A percentile compares a stretch with the other conserved stretches of the same genome.
Evolutionary conservation across 169 alveolate species (phyloP).

Genomic region (Eimeria necatrix): DNA sequence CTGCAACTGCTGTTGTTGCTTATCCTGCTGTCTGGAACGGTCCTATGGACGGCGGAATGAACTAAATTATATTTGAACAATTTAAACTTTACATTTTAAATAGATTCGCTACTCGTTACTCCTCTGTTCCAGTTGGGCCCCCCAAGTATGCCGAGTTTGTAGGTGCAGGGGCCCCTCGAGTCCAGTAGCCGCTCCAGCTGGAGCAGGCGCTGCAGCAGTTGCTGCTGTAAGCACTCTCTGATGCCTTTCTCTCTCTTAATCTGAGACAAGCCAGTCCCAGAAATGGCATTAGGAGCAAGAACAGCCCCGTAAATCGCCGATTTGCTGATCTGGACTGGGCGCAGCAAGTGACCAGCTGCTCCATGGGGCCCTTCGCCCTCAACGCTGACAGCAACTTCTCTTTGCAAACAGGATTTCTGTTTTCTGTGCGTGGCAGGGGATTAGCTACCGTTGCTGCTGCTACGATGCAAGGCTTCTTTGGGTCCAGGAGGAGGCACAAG

Average conservation of each 20-base stretch:
- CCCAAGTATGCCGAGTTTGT: background rate
- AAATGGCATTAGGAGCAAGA: background rate
- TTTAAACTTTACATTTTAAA: background rate
- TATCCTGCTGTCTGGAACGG: background rate
- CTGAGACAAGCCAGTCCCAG: too few species aligned
- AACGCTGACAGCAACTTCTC: background rate
- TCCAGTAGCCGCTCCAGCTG: slow-evolving; percentile 16
- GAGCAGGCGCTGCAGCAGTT: background rate
- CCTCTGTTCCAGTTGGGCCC: too few species aligned
- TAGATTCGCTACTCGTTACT: too few species aligned
- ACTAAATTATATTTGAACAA: background rate
- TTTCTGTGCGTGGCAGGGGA: background rate
- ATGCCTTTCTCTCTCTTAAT: background rate
- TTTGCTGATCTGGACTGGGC: too few species aligned
- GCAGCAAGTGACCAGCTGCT: too few species aligned
- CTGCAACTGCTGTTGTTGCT: background rate
- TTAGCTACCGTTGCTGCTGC: slow-evolving; percentile 9
- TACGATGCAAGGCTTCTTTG: background rate
- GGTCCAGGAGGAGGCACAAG: background rate
- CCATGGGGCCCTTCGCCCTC: background rate
- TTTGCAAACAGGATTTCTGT: too few species aligned
- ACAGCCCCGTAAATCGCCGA: background rate
- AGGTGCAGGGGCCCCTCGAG: slow-evolving; percentile 27
- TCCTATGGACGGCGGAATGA: background rate
- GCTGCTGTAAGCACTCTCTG: background rate